Percentiles rank a stretch among this genome's conserved stretches.
Conservation (phyloP, 2,329 filamentous ascomycete species). For the Claviceps africana region DNA sequence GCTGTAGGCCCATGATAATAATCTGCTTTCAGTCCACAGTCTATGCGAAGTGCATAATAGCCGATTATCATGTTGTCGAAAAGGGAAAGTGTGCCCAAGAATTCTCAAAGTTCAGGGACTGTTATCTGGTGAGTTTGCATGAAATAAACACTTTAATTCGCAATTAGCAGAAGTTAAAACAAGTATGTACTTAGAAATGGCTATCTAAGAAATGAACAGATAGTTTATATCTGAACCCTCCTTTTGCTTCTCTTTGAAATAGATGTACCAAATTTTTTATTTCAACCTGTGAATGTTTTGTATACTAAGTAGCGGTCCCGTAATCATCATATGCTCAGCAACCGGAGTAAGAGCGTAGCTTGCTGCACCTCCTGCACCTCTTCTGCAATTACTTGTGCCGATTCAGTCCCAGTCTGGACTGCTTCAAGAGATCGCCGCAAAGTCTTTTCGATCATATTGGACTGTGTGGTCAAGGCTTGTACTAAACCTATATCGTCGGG, state of each 20-base stretch:
- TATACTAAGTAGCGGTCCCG: not conserved
- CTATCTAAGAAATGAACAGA: constrained; percentile 13
- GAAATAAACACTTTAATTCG: not conserved
- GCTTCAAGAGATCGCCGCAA: constrained; percentile 60
- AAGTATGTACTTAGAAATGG: constrained; percentile 8
- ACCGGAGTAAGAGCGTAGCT: constrained; percentile 61
- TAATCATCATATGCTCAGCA: constrained; percentile 53
- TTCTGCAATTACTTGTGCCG: constrained; percentile 48
- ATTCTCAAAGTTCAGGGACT: constrained; percentile 75
- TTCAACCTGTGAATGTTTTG: not conserved
- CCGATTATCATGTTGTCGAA: constrained; percentile 77
- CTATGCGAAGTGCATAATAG: constrained; percentile 84
- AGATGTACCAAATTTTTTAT: not conserved
- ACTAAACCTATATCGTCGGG: constrained; percentile 62
- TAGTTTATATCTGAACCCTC: not conserved
- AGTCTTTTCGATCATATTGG: constrained; percentile 58
- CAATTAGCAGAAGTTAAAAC: not conserved
- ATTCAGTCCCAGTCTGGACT: constrained; percentile 11
- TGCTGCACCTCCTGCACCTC: constrained; percentile 80
- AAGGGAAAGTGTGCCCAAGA: constrained; percentile 81
- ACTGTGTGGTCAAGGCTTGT: constrained; percentile 54
- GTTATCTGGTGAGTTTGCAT: constrained; percentile 56
- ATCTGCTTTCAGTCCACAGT: constrained; percentile 48
- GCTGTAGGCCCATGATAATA: not conserved
- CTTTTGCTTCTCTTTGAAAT: not conserved